These are phyloP conservation scores for Pistacia atlantica DNA, from an alignment of 345 rosid species.

Conservation along the genomic window DNA sequence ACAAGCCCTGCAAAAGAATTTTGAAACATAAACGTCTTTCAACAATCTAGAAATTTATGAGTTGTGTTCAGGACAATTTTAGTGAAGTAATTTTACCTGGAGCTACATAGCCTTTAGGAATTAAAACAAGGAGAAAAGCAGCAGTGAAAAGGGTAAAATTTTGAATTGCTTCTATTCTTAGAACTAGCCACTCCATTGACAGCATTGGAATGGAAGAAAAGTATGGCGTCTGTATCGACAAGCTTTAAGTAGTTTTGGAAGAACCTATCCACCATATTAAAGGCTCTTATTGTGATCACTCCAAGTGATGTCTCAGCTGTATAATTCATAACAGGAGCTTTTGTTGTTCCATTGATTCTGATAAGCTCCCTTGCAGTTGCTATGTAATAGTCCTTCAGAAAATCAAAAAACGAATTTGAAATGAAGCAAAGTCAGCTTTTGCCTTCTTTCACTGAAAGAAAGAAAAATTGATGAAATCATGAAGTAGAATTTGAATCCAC, in stretches of 20 bases:
- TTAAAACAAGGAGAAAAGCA: slow-evolving; percentile 67
- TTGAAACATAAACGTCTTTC: neutral
- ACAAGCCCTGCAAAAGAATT: slow-evolving; percentile 49
- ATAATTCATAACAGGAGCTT: slow-evolving; percentile 90
- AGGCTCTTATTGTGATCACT: slow-evolving; percentile 83
- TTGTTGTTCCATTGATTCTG: slow-evolving; percentile 88
- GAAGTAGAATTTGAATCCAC: slow-evolving; percentile 27
- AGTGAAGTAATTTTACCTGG: slow-evolving; percentile 37
- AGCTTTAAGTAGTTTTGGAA: slow-evolving; percentile 56
- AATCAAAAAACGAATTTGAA: neutral
- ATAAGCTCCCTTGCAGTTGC: slow-evolving; percentile 81
- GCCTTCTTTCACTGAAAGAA: neutral
- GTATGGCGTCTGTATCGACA: slow-evolving; percentile 70
- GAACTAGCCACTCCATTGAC: slow-evolving; percentile 78
- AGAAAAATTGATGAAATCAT: neutral
- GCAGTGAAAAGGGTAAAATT: slow-evolving; percentile 67
- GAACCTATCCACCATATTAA: slow-evolving; percentile 64
- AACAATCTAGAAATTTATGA: neutral
- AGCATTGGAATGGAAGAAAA: slow-evolving; percentile 77
- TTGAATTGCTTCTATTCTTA: slow-evolving; percentile 74
- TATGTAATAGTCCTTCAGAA: slow-evolving; percentile 59
- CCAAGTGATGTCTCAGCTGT: slow-evolving; percentile 90
- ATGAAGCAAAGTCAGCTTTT: neutral
- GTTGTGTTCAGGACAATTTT: neutral
- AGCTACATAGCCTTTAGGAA: slow-evolving; percentile 63